Base-by-base conservation (phyloP, 2,329 filamentous ascomycete species). In the Cadophora sp. region DNA sequence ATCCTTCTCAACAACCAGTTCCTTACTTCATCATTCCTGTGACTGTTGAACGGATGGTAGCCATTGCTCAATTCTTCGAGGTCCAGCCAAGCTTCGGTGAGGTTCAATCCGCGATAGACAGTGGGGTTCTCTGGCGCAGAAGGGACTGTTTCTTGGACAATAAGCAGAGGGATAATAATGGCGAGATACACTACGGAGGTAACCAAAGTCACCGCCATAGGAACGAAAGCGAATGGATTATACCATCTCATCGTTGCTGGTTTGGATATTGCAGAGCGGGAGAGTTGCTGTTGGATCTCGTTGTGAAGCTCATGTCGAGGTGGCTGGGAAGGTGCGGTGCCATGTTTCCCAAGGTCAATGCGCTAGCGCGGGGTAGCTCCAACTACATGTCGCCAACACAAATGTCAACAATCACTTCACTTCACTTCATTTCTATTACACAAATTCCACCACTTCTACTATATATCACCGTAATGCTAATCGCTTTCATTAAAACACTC, bases 1-100 rank as follows among this genome's bases (percentile, higher is more conserved):
- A 97, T 86, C 67, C 94, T 87, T 20, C 81, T 74, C 68, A 97
- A 82, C 41, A 98, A 81, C 84, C 91, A 97, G 41, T 87, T 81
- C 68, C 92, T 89, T 41, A 97, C 89, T 27, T 88, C 82, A 73
- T 97, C 94, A 77, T 97, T 98, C 68, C 87, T 84, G 67, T 84
- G 89, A 72, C 91, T 94, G 80, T 97, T 97, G 82, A 93, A 97
- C 0, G 96, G 95, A 77, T 97, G 96, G 76, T 91, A 96, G 1
- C 84, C 83, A 70, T 84, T 84, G 41, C 91, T 95, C 59, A 99
- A 84, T 64, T 84, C 81, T 68, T 93, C 88, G 39, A 99, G 83
- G 76, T 98, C 94, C 14, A 84, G 80, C 94, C 94, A 98, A 45
- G 95, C 93, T 79, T 96, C 89, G 2, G 90, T 91, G 62, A 98